Percentiles rank a stretch among this genome's conserved stretches.
Conservation (phyloP, 305 asterid genomes). For the Plantago coronopus region DNA sequence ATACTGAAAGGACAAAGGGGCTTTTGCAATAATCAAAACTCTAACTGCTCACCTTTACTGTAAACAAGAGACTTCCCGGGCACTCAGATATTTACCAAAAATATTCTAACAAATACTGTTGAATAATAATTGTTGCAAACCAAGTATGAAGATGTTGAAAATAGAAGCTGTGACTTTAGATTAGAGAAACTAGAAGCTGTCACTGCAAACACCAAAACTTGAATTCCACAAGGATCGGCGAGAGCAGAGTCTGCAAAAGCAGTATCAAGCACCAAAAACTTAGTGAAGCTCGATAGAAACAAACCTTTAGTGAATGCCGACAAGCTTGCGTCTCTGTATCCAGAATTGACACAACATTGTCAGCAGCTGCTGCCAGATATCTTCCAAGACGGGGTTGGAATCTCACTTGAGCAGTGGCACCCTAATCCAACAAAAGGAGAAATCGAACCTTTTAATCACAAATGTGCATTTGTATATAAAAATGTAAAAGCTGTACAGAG, state of each 20-base stretch:
- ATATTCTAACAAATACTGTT: no score
- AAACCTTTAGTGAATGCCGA: conserved; percentile 77
- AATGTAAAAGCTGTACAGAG: neutral
- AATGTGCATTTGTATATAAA: neutral
- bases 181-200: neutral
- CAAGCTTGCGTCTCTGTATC: conserved; percentile 80
- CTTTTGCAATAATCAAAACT: no score
- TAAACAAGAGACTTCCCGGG: no score
- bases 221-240: neutral
- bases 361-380: conserved; percentile 92
- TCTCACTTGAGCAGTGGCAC: conserved; percentile 81
- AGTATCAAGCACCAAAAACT: neutral
- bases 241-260: neutral
- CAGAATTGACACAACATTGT: conserved; percentile 75
- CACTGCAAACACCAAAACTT: neutral
- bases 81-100: no score
- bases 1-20: neutral
- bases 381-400: conserved; percentile 93
- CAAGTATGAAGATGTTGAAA: neutral
- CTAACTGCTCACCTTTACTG: no score
- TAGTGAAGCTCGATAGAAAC: neutral
- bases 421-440: conserved; percentile 43
- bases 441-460: neutral
- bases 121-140: no score
- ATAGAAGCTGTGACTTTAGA: neutral